These are phyloP conservation scores for Platismatia glauca DNA, from an alignment of 495 filamentous ascomycete species.

Conservation along the genomic window DNA sequence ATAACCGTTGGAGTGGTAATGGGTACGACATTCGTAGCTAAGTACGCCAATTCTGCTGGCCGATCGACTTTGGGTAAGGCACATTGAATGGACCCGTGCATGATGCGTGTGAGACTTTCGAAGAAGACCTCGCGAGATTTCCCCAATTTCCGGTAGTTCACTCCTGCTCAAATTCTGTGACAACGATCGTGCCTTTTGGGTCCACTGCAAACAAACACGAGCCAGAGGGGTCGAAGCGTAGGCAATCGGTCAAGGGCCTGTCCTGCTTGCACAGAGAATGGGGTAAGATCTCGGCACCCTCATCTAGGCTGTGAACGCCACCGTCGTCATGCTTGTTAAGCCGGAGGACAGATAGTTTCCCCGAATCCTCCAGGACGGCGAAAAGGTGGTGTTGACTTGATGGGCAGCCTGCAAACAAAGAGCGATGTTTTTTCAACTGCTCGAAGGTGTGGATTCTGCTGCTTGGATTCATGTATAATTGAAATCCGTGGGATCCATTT, in stretches of 20 bases:
- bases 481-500: neutral
- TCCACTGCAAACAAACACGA: conserved; percentile 17
- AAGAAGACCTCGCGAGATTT: neutral
- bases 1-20: neutral
- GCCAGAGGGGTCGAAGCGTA: conserved; percentile 18
- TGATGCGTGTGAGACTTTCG: neutral
- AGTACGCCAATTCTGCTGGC: neutral
- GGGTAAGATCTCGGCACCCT: neutral
- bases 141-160: neutral
- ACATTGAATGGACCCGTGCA: neutral
- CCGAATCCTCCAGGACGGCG: conserved; percentile 13
- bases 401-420: conserved; percentile 12
- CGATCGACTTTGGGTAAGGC: neutral
- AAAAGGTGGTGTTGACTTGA: conserved; percentile 10
- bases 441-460: conserved; percentile 8
- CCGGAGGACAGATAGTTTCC: conserved; percentile 7
- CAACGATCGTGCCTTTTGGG: conserved; percentile 14
- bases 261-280: neutral
- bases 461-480: neutral
- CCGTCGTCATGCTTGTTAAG: conserved; percentile 9
- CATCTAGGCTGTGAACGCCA: conserved; percentile 11
- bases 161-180: conserved; percentile 6
- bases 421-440: conserved; percentile 5
- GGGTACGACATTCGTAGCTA: neutral
- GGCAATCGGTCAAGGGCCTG: neutral